Evolutionary conservation across 1,284 basidiomycete species (phyloP).

Genomic region (Xerocomus amazonicus): DNA sequence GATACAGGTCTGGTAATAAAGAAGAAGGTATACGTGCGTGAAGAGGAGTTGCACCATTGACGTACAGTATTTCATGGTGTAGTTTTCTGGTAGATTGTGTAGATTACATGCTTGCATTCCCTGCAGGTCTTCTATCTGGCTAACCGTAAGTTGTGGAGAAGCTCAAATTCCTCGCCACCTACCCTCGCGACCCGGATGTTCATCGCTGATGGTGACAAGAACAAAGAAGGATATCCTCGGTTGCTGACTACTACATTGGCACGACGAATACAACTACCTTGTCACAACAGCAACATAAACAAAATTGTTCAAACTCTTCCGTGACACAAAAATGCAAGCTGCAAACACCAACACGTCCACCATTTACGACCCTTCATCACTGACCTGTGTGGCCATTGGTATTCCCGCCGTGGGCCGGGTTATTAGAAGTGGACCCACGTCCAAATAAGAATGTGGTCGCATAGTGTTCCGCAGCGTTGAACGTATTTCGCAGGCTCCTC

Average conservation of each 20-base stretch:
- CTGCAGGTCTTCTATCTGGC: slow-evolving; percentile 58
- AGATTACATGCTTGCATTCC: slow-evolving; percentile 94
- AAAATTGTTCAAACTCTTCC: background rate
- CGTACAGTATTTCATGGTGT: slow-evolving; percentile 89
- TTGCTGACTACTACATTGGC: slow-evolving; percentile 18
- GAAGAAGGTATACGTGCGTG: slow-evolving; percentile 19
- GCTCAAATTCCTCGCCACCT: slow-evolving; percentile 20
- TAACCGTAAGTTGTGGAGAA: slow-evolving; percentile 17
- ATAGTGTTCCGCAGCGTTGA: slow-evolving; percentile 65
- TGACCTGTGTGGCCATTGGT: slow-evolving; percentile 23
- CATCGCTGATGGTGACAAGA: slow-evolving; percentile 34
- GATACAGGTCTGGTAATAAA: slow-evolving; percentile 76
- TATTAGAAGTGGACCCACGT: slow-evolving; percentile 30
- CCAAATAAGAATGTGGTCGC: slow-evolving; percentile 63
- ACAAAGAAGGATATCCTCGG: slow-evolving; percentile 11
- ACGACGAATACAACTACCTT: slow-evolving; percentile 25
- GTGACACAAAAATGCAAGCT: slow-evolving; percentile 11
- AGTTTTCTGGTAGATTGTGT: slow-evolving; percentile 92
- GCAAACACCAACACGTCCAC: slow-evolving; percentile 4
- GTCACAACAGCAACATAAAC: slow-evolving; percentile 23
- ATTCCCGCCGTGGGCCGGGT: slow-evolving; percentile 20
- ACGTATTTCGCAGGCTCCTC: slow-evolving; percentile 59
- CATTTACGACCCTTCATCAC: slow-evolving; percentile 25
- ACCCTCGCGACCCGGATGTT: slow-evolving; percentile 59
- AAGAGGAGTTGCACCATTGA: slow-evolving; percentile 3